Conservation (phyloP, 1,139 yeast species). For the Hyphopichia fennica region DNA sequence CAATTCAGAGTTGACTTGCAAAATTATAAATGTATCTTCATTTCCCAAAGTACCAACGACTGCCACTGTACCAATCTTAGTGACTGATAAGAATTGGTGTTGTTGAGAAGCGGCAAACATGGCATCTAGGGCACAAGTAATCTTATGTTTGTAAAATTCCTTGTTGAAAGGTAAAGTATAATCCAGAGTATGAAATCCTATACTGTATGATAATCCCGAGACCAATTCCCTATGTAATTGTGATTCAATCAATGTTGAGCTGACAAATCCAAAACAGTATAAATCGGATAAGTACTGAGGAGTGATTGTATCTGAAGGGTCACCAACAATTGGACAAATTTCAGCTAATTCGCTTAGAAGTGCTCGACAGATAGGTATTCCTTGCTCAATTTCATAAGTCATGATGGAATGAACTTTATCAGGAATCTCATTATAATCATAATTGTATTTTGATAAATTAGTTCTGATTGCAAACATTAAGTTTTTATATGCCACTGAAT, state of each 20-base stretch:
- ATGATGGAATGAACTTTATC: conserved; percentile 14
- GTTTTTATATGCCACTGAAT: conserved; percentile 6
- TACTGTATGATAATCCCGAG: conserved; percentile 46
- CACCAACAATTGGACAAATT: conserved; percentile 40
- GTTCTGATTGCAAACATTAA: conserved; percentile 27
- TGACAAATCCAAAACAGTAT: conserved; percentile 38
- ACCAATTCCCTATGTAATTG: conserved; percentile 48
- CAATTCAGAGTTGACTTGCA: conserved; percentile 22
- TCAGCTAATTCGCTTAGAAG: conserved; percentile 34
- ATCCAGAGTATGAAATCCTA: conserved; percentile 38
- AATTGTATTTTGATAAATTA: conserved; percentile 30
- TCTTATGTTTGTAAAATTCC: conserved; percentile 22
- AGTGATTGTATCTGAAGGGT: conserved; percentile 42
- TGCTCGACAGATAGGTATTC: conserved; percentile 41
- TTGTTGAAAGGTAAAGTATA: conserved; percentile 19
- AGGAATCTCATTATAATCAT: conserved; percentile 9
- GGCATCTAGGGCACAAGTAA: conserved; percentile 40
- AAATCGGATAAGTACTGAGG: conserved; percentile 50
- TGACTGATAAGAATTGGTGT: conserved; percentile 45
- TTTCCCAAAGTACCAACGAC: conserved; percentile 49
- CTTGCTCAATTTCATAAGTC: conserved; percentile 38
- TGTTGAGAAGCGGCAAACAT: conserved; percentile 38
- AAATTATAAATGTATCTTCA: conserved; percentile 41
- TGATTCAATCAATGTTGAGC: conserved; percentile 38
- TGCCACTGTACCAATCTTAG: conserved; percentile 45